Evolutionary conservation across 371 early-diverging fungal genomes (phyloP), one percentile per base, ranked within the genome.

Genomic region (Mortierella polycephala): DNA sequence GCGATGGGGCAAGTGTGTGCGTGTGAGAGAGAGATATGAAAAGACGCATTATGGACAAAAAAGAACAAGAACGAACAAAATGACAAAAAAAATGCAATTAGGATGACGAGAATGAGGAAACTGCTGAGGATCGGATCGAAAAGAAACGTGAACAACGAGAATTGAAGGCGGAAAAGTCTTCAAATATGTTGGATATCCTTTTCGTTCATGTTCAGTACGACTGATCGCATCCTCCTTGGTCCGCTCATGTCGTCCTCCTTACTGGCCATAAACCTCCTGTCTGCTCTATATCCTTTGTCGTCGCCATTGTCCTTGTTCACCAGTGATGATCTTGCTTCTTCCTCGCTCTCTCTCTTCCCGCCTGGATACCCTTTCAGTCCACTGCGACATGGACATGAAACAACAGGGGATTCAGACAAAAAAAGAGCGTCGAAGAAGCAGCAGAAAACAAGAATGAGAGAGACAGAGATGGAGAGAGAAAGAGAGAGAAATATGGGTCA

Each of bases 321-420:
- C 16, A 59, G 11, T 8, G 52, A 60, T 12, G 30, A 7, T 47
- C 46, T 67, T 18, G 55, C 53, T 16, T 54, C 57, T 21, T 39
- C 53, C n/a, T 46, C 64, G 10, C 39, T 42, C 37, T 42, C 56
- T 23, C 23, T 18, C 46, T 40, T 45, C 45, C 45, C 55, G 49
- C 57, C 30, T 47, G 64, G 45, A 12, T 56, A 18, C 64, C 50
- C 55, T 60, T 60, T 51, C 55, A 59, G n/a, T 64, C 64, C 57
- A 37, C 57, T 56, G 55, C 23, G n/a, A 14, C 14, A 23, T 13
- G 37, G 47, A 45, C 9, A 23, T 13, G 49, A 30, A 30, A 30
- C 30, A 60, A 16, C 20, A 47, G 8, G 60, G 49, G 23, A n/a
- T 21, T 11, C 40, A 8, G 46, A 56, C 20, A 54, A 21, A 39